Percentiles rank a stretch among this genome's conserved stretches.
Evolutionary conservation across 768 basidiomycete genomes (phyloP).

Genomic region (Xerocomus potaroensis): DNA sequence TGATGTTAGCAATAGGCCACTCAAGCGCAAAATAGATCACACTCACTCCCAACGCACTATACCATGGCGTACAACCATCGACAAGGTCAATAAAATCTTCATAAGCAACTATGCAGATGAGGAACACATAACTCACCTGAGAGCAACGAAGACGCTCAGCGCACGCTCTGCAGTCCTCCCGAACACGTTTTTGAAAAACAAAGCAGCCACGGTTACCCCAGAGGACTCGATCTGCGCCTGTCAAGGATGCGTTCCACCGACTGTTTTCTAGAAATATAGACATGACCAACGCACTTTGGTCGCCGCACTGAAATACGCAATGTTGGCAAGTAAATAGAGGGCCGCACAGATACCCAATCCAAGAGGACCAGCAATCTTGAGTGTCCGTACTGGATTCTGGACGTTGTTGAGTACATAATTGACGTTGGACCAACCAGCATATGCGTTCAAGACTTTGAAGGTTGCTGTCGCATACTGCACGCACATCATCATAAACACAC

Average conservation of each 20-base stretch:
- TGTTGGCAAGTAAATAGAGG: constrained; percentile 53
- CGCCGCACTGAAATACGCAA: constrained; percentile 49
- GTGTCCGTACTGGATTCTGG: constrained; percentile 53
- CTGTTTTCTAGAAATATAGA: no score
- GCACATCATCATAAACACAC: neutral
- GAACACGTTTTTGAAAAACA: constrained; percentile 60
- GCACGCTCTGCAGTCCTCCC: constrained; percentile 49
- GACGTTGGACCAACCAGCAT: constrained; percentile 51
- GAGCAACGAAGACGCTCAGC: constrained; percentile 52
- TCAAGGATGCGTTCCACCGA: neutral
- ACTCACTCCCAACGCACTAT: constrained; percentile 36
- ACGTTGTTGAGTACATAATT: constrained; percentile 62
- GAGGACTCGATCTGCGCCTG: constrained; percentile 43
- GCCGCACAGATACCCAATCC: constrained; percentile 50
- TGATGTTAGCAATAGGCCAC: constrained; percentile 2
- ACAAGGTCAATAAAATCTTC: neutral
- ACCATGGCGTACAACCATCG: neutral
- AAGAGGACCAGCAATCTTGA: constrained; percentile 59
- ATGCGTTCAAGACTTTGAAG: constrained; percentile 52
- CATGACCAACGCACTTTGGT: constrained; percentile 14
- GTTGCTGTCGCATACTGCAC: constrained; percentile 56
- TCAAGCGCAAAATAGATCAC: neutral
- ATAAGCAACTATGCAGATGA: neutral
- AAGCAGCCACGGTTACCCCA: constrained; percentile 53
- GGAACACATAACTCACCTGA: constrained; percentile 37